phyloP scores from a whole-genome alignment of 805 yeast genomes.

The Blastobotrys americana region DNA sequence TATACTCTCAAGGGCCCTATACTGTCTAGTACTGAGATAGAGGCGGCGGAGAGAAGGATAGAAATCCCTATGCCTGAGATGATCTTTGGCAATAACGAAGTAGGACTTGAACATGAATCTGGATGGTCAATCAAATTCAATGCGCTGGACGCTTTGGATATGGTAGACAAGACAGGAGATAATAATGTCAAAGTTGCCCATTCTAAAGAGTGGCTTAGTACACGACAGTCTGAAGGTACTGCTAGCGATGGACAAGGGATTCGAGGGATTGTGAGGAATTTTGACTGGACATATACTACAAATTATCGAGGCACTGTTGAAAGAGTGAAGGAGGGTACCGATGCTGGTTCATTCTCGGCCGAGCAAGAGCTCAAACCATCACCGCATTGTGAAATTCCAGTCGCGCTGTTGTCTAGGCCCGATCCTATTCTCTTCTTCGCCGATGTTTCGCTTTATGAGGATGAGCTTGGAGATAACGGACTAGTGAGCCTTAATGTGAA shows the following conservation, averaged over 20 bases:
- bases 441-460: slow-evolving; percentile 84
- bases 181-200: slow-evolving; percentile 66
- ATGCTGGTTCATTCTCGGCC: slow-evolving; percentile 16
- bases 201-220: slow-evolving; percentile 69
- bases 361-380: slow-evolving; percentile 27
- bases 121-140: slow-evolving; percentile 55
- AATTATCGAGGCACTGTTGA: slow-evolving; percentile 45
- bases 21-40: slow-evolving; percentile 65
- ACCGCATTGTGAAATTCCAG: slow-evolving; percentile 53
- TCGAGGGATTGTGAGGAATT: slow-evolving; percentile 65
- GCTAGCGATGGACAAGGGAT: slow-evolving; percentile 33
- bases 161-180: slow-evolving; percentile 48
- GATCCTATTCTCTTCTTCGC: slow-evolving; percentile 88
- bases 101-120: slow-evolving; percentile 43
- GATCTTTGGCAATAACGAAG: slow-evolving; percentile 84
- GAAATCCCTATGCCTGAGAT: slow-evolving; percentile 91
- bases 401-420: slow-evolving; percentile 57
- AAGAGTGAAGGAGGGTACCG: slow-evolving; percentile 8
- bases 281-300: slow-evolving; percentile 95
- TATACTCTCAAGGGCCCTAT: slow-evolving; percentile 71
- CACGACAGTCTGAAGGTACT: slow-evolving; percentile 27
- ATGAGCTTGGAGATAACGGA: slow-evolving; percentile 95
- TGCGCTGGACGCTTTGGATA: slow-evolving; percentile 65
- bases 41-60: slow-evolving; percentile 49
- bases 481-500: slow-evolving; percentile 69